A percentile compares a stretch with the other conserved stretches of the same genome.
phyloP scores from a whole-genome alignment of 495 filamentous ascomycete species.

The Recurvomyces mirabilis region DNA sequence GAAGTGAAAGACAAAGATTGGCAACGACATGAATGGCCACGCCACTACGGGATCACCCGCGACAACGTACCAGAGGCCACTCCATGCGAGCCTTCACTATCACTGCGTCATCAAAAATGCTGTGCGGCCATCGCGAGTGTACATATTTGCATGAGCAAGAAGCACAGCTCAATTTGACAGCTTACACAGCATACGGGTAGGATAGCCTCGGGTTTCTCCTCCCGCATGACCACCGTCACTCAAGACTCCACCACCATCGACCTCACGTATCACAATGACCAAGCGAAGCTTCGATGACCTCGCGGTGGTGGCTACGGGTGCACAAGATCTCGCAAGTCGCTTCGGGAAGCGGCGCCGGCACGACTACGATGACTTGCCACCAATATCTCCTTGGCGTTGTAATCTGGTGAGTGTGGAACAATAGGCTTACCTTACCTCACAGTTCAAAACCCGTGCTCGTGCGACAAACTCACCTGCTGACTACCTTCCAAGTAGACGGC shows the following conservation, averaged over 20 bases:
- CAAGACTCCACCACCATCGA: not conserved
- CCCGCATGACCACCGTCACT: not conserved
- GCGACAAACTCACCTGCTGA: not conserved
- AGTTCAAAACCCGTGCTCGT: not conserved
- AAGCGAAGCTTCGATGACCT: slow-evolving; percentile 10
- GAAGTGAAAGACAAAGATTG: no score
- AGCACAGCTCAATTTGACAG: not conserved
- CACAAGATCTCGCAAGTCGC: slow-evolving; percentile 8
- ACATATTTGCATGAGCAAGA: not conserved
- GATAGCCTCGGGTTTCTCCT: not conserved
- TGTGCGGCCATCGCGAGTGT: not conserved
- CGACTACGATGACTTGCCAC: slow-evolving; percentile 10
- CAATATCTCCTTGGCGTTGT: slow-evolving; percentile 35
- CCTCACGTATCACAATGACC: slow-evolving; percentile 7
- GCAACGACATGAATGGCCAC: no score
- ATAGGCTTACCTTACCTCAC: not conserved
- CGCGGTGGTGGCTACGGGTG: slow-evolving; percentile 12
- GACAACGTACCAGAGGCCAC: no score
- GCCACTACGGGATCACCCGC: no score
- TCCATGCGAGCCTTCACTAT: no score
- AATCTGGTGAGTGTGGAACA: slow-evolving; percentile 44
- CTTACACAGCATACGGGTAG: not conserved
- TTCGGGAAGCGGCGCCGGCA: slow-evolving; percentile 13
- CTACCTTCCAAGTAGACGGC: slow-evolving; percentile 37
- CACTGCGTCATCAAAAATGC: not conserved